phyloP scores from a whole-genome alignment of 345 rosid species.

The Raphanus raphanistrum region DNA sequence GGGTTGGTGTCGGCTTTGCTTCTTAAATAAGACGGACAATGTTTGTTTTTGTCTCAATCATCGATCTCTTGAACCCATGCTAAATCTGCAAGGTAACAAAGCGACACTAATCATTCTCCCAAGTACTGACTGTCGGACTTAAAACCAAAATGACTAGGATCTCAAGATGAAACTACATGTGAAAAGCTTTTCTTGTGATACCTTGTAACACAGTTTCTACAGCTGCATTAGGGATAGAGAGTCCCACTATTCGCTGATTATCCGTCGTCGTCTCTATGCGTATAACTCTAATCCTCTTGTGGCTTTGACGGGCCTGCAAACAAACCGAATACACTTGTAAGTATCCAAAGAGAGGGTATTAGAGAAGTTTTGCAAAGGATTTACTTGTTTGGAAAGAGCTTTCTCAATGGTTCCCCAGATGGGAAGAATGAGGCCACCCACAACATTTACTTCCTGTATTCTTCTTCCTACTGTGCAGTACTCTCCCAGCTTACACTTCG shows the following conservation, averaged over 20 bases:
- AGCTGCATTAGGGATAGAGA: slow-evolving; percentile 87
- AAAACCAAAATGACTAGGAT: neutral
- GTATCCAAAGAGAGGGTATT: slow-evolving; percentile 1
- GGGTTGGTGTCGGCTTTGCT: slow-evolving; percentile 11
- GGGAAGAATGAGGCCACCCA: slow-evolving; percentile 97
- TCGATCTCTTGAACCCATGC: slow-evolving; percentile 95
- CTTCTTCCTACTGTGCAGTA: slow-evolving; percentile 97
- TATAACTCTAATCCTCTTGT: slow-evolving; percentile 85
- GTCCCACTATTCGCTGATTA: slow-evolving; percentile 80
- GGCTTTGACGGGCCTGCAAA: slow-evolving; percentile 78
- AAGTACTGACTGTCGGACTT: neutral
- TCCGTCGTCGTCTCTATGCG: slow-evolving; percentile 83
- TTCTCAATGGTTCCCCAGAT: slow-evolving; percentile 97
- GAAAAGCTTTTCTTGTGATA: slow-evolving; percentile 26
- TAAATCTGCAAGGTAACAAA: slow-evolving; percentile 57
- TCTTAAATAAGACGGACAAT: slow-evolving; percentile 12
- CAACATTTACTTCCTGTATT: slow-evolving; percentile 86
- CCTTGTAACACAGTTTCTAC: slow-evolving; percentile 94
- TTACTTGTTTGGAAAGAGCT: slow-evolving; percentile 94
- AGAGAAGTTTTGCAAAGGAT: neutral
- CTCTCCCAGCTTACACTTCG: slow-evolving; percentile 82
- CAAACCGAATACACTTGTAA: neutral
- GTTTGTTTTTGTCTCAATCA: slow-evolving; percentile 44
- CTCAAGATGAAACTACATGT: neutral
- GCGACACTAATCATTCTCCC: neutral